Conservation (phyloP, 768 basidiomycete species). For the Chalciporus pseudorubinellus region DNA sequence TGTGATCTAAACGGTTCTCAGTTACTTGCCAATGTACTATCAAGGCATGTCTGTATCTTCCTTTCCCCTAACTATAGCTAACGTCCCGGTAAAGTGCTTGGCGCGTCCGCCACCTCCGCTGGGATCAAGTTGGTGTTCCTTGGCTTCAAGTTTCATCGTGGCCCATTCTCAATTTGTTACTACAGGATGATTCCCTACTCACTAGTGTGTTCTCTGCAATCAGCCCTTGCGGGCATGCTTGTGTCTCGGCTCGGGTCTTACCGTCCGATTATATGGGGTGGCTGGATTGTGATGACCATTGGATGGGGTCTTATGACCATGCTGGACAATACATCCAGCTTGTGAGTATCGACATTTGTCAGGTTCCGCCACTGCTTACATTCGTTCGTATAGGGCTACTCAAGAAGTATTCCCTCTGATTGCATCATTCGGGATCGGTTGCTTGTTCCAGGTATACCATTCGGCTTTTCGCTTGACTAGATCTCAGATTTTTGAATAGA, state of each 20-base stretch:
- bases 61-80: not conserved
- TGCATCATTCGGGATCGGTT: constrained; percentile 34
- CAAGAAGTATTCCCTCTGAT: constrained; percentile 35
- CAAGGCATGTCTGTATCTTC: constrained; percentile 24
- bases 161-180: not conserved
- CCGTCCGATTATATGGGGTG: constrained; percentile 33
- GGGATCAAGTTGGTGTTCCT: constrained; percentile 27
- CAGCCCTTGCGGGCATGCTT: constrained; percentile 25
- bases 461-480: not conserved
- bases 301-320: constrained; percentile 38
- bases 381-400: constrained; percentile 19
- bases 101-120: constrained; percentile 34
- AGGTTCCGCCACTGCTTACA: not conserved
- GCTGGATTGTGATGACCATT: constrained; percentile 28
- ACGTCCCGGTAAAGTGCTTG: constrained; percentile 27
- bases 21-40: constrained; percentile 42
- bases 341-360: constrained; percentile 19
- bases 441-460: constrained; percentile 31
- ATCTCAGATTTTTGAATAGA: constrained; percentile 7
- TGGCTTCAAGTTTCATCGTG: too few species aligned
- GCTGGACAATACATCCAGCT: constrained; percentile 32
- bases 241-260: constrained; percentile 29
- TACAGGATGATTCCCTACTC: constrained; percentile 37
- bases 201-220: constrained; percentile 20
- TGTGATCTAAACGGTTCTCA: constrained; percentile 10